Base-by-base conservation (phyloP, 768 basidiomycete species). In the Termitomyces sp. region DNA sequence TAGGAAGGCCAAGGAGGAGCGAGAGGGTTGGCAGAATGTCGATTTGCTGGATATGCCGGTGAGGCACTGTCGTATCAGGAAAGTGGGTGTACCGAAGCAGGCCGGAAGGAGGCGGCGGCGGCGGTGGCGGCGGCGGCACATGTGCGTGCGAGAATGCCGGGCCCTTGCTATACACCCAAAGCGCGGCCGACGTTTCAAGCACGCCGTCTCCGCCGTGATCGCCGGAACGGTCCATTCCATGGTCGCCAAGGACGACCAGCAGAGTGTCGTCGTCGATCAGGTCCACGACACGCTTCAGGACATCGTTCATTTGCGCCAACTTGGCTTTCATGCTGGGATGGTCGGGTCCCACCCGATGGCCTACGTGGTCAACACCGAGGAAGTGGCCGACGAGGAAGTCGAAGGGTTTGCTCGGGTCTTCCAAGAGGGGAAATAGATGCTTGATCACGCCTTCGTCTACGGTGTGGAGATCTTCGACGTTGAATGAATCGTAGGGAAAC, bases 391-490 rank as follows among this genome's bases (percentile, higher is more conserved):
- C 81, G 23, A 95, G 74, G 56, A 98, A 82, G 70, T 94, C 91
- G 82, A 96, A 98, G 1, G 82, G 73, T 15, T 74, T 72, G 0
- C 73, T 69, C 17, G 65, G 56, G 40, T 79, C 71, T 51, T 78
- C 73, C 5, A 98, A 61, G 23, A 23, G 23, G 23, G 23, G 23
- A 23, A 95, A 85, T 4, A 98, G 75, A 64, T 98, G 86, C 11
- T 73, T 64, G 38, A 90, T 87, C 54, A 98, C 94, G 7, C 96
- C 96, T 51, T 88, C 77, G 64, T 99, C 97, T 47, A 98, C 97
- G 0, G 92, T 88, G 65, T 99, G 94, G 2, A 99, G 78, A 68
- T 98, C 97, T 69, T 98, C 97, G 57, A 99, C 97, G 70, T 98
- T 94, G 79, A 99, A 98, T 0, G 94, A 97, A 70, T 97, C 95